Evolutionary conservation across 805 yeast species (phyloP), one percentile per base, ranked within the genome.

Genomic region (Wickerhamiella occidentalis): DNA sequence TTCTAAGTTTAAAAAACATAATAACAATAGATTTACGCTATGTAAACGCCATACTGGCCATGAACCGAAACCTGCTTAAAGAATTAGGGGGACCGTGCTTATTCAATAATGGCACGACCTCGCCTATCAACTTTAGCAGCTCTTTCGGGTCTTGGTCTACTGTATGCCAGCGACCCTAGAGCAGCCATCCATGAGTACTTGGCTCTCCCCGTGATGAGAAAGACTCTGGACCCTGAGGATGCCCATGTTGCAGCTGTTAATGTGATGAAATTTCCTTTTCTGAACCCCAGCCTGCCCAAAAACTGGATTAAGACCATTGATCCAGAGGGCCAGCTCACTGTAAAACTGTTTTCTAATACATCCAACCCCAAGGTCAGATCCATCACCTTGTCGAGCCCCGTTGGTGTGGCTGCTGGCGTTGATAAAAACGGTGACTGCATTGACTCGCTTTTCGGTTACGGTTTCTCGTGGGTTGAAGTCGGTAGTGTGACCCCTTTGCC

Each of bases 331-430:
- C 52, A 55, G 49, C 56, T 65, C 30, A 42, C 51, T 9, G 62
- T 62, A 9, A 51, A 56, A 22, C 54, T 65, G 13, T 65, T 64
- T 45, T 41, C 40, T 6, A 54, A 55, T 33, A 45, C 59, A 9
- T 26, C 47, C 19, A 58, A 56, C 40, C 60, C 62, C 9, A 52
- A 57, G 22, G 67, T 63, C 37, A 50, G 54, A 21, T 56, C 61
- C 18, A 44, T 65, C 49, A 68, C 60, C 0, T 67, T 90, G 61
- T 72, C 73, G 18, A 80, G 81, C 50, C 96, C 97, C 21, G 70
- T 90, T 45, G 96, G 96, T 12, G 73, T 88, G 58, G 96, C 97
- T 45, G 97, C 97, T 22, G 97, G 97, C 11, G 75, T 90, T 55
- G 97, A 90, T 65, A 90, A 90, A 67, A 81, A 88, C 60, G 97